These are phyloP conservation scores for Aspergillus ustus DNA, from an alignment of 2,329 filamentous ascomycete species.

Conservation along the genomic window DNA sequence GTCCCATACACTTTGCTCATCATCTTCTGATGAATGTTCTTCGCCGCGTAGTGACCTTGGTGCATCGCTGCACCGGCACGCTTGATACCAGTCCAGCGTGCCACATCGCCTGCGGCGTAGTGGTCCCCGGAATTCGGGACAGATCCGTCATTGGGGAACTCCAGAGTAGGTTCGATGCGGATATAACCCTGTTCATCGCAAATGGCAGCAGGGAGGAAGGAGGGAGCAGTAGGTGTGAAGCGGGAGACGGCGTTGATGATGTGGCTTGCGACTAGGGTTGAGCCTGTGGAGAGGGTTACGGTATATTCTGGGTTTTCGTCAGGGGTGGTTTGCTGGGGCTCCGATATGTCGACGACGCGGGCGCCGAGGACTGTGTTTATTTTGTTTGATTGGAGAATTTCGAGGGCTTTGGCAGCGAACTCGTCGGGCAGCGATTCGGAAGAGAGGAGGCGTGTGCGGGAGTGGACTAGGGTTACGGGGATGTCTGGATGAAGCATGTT, in stretches of 20 bases:
- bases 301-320: constrained; percentile 24
- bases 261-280: constrained; percentile 63
- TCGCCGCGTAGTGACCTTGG: constrained; percentile 68
- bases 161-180: constrained; percentile 63
- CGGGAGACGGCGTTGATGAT: constrained; percentile 73
- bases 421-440: constrained; percentile 73
- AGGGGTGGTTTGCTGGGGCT: constrained; percentile 16
- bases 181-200: constrained; percentile 70
- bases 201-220: constrained; percentile 62
- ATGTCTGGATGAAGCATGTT: constrained; percentile 68
- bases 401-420: constrained; percentile 63
- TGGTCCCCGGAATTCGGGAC: constrained; percentile 64
- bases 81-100: constrained; percentile 77
- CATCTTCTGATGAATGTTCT: constrained; percentile 70
- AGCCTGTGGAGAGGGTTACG: constrained; percentile 65
- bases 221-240: constrained; percentile 62
- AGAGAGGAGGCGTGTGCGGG: constrained; percentile 70
- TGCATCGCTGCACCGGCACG: constrained; percentile 77
- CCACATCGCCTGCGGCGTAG: constrained; percentile 72
- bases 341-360: constrained; percentile 31
- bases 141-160: constrained; percentile 53
- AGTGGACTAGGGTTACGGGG: constrained; percentile 76
- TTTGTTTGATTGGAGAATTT: constrained; percentile 64
- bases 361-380: constrained; percentile 51
- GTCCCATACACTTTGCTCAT: constrained; percentile 46